Percentiles rank a stretch among this genome's conserved stretches.
Evolutionary conservation across 1,139 yeast species (phyloP).

Genomic region (Pichia sp.): DNA sequence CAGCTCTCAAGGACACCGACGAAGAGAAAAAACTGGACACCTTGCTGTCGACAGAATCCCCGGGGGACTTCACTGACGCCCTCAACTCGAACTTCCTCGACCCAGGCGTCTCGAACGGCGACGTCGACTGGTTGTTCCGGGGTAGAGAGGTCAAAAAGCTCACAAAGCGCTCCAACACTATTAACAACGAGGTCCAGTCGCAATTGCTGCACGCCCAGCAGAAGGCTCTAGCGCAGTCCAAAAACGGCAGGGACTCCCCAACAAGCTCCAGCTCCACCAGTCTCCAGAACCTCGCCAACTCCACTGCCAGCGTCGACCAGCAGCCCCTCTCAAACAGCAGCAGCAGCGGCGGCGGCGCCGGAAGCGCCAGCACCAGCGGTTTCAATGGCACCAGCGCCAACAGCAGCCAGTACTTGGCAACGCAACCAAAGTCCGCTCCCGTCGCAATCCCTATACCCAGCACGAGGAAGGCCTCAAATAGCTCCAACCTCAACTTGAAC

Average conservation of each 20-base stretch:
- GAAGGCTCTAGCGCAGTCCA: slow-evolving; percentile 18
- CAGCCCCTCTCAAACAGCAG: not conserved
- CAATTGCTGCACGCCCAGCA: slow-evolving; percentile 29
- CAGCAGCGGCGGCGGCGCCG: not conserved
- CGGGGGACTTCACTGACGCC: not conserved
- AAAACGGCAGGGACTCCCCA: slow-evolving; percentile 3
- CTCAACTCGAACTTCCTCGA: slow-evolving; percentile 21
- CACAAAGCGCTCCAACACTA: slow-evolving; percentile 38
- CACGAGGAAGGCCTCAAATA: not conserved
- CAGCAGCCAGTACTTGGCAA: too few species aligned
- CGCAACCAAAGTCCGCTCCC: not conserved
- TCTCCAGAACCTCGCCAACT: not conserved
- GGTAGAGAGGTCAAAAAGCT: slow-evolving; percentile 56
- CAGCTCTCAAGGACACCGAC: not conserved
- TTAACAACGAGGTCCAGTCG: slow-evolving; percentile 30
- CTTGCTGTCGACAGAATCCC: not conserved
- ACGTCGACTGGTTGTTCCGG: slow-evolving; percentile 72
- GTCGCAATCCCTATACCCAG: not conserved
- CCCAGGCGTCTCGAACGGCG: slow-evolving; percentile 62
- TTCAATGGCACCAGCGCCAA: too few species aligned
- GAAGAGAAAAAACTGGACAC: slow-evolving; percentile 1
- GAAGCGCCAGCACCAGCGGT: too few species aligned
- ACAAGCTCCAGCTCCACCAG: slow-evolving; percentile 10
- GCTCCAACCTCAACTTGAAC: not conserved
- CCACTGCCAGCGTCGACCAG: not conserved